These are phyloP conservation scores for Vigna mungo DNA, from an alignment of 306 rosid species.

Conservation along the genomic window DNA sequence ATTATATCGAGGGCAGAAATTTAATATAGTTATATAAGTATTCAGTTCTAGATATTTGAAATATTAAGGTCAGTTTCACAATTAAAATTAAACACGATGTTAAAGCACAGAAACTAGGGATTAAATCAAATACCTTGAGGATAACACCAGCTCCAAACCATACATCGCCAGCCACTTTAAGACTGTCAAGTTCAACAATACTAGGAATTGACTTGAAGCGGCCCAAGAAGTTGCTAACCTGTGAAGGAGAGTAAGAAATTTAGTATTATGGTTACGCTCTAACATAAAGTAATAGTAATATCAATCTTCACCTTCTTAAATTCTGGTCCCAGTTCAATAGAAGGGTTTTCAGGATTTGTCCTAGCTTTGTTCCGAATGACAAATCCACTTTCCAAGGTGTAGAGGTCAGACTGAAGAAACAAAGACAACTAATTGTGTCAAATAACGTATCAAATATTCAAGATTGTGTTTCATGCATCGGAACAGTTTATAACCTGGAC, in stretches of 20 bases:
- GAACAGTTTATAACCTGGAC: slow-evolving; percentile 73
- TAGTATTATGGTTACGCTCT: slow-evolving; percentile 35
- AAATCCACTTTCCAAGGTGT: slow-evolving; percentile 77
- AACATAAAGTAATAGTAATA: slow-evolving; percentile 22
- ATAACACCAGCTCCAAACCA: slow-evolving; percentile 81
- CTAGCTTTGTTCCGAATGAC: slow-evolving; percentile 74
- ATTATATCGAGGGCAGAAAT: slow-evolving; percentile 11
- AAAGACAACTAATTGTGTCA: slow-evolving; percentile 25
- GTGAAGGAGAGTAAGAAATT: slow-evolving; percentile 33
- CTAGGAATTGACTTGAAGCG: slow-evolving; percentile 97
- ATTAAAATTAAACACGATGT: not conserved
- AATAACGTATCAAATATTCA: slow-evolving; percentile 23
- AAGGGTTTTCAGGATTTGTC: slow-evolving; percentile 82
- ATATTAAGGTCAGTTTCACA: not conserved
- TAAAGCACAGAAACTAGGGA: slow-evolving; percentile 21
- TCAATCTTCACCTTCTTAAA: slow-evolving; percentile 78
- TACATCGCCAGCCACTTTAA: slow-evolving; percentile 91
- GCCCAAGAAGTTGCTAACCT: slow-evolving; percentile 85
- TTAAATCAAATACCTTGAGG: slow-evolving; percentile 73
- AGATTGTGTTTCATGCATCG: slow-evolving; percentile 27
- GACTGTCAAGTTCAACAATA: slow-evolving; percentile 83
- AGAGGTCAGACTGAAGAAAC: slow-evolving; percentile 84
- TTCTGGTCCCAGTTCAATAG: slow-evolving; percentile 96
- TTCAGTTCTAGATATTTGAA: not conserved
- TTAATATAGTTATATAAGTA: not conserved